These are phyloP conservation scores for Linnemannia elongata DNA, from an alignment of 192 early-diverging fungal species.

Conservation along the genomic window DNA sequence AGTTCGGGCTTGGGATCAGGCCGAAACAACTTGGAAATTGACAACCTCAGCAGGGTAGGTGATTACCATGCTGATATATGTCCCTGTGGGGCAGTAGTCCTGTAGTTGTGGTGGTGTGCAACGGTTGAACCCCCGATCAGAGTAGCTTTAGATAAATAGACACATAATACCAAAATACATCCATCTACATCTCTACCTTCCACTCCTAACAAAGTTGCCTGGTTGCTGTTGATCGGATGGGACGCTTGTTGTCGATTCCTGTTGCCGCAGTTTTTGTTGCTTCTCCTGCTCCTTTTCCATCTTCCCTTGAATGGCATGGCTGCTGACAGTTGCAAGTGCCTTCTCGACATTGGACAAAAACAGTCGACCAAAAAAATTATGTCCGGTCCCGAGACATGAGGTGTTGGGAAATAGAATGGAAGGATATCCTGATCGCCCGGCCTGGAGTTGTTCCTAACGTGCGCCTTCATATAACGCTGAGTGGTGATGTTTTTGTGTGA, in stretches of 20 bases:
- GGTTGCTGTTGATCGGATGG: not conserved
- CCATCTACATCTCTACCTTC: too few relatives aligned
- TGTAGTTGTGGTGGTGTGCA: conserved; percentile 11
- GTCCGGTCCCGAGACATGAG: conserved; percentile 44
- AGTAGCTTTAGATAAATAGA: too few relatives aligned
- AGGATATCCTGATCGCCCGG: conserved; percentile 18
- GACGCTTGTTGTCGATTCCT: not conserved
- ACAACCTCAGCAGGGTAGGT: not conserved
- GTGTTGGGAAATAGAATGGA: conserved; percentile 40
- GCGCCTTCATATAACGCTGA: conserved; percentile 29
- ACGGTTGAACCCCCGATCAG: too few relatives aligned
- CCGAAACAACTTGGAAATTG: conserved; percentile 24
- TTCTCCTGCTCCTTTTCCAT: conserved; percentile 30
- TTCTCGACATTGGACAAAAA: conserved; percentile 13
- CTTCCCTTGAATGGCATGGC: conserved; percentile 11
- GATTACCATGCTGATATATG: conserved; percentile 23
- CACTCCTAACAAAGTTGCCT: too few relatives aligned
- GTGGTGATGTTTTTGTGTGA: conserved; percentile 34
- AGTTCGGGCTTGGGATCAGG: conserved; percentile 18
- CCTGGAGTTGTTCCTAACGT: conserved; percentile 22
- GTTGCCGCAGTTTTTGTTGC: not conserved
- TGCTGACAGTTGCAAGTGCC: conserved; percentile 28
- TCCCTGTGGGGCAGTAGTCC: conserved; percentile 11
- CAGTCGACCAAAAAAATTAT: conserved; percentile 23
- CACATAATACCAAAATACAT: too few relatives aligned